Conservation (phyloP, 2,329 filamentous ascomycete genomes). For the Exophiala dermatitidis region DNA sequence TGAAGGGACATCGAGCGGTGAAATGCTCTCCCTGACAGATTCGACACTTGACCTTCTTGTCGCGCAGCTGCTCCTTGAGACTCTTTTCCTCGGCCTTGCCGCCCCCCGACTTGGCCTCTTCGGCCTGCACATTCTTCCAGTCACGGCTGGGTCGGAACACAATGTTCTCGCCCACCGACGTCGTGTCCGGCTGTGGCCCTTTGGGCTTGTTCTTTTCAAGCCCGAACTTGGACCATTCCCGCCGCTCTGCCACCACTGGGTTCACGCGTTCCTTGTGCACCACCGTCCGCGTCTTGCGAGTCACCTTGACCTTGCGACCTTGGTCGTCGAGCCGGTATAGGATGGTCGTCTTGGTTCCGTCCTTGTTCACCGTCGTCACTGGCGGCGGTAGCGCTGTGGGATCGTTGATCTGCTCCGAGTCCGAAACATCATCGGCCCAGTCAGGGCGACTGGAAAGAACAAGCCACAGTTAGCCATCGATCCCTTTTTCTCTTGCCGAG, state of each 20-base stretch:
- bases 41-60: conserved; percentile 99
- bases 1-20: conserved; percentile 97
- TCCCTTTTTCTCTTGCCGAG: background rate
- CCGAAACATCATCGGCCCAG: conserved; percentile 44
- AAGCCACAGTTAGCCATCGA: conserved; percentile 9
- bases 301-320: conserved; percentile 94
- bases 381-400: conserved; percentile 77
- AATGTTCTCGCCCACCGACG: conserved; percentile 94
- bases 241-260: conserved; percentile 90
- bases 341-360: conserved; percentile 93
- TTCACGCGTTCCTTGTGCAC: conserved; percentile 91
- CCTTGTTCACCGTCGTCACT: conserved; percentile 91
- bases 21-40: conserved; percentile 99
- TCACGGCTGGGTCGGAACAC: conserved; percentile 87
- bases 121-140: conserved; percentile 85
- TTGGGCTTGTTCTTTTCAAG: conserved; percentile 73
- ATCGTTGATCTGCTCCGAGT: conserved; percentile 79
- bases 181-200: conserved; percentile 83
- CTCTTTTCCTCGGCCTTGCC: conserved; percentile 59
- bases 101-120: conserved; percentile 47
- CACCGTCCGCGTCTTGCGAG: conserved; percentile 86
- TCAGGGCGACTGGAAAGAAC: conserved; percentile 19
- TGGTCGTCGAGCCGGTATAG: conserved; percentile 86
- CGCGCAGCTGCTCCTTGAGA: conserved; percentile 68
- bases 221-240: conserved; percentile 89